Percentiles rank a stretch among this genome's conserved stretches.
Evolutionary conservation across 768 basidiomycete genomes (phyloP).

Genomic region (Macrolepiota dolichaula): DNA sequence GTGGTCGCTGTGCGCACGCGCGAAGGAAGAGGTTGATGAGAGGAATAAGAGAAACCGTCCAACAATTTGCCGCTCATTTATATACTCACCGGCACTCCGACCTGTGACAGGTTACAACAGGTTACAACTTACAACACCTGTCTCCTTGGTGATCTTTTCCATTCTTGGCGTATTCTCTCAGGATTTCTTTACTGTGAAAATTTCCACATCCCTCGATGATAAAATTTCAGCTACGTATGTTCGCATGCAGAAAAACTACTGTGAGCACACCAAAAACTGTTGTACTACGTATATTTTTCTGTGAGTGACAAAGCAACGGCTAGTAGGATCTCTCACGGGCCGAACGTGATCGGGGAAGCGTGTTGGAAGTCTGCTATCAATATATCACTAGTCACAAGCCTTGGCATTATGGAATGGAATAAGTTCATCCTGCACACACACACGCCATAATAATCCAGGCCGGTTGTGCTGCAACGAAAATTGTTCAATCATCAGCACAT

Average conservation of each 20-base stretch:
- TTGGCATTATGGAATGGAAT: slow-evolving; percentile 4
- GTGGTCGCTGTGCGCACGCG: neutral
- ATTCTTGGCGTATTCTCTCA: neutral
- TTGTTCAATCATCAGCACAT: too few relatives aligned
- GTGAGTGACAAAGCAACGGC: neutral
- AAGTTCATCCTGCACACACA: neutral
- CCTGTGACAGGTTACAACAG: neutral
- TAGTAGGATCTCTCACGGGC: too few relatives aligned
- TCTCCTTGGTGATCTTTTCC: slow-evolving; percentile 7
- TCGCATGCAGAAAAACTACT: neutral
- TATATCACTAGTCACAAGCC: neutral
- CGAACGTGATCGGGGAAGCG: neutral
- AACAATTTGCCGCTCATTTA: slow-evolving; percentile 6
- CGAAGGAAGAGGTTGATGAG: neutral
- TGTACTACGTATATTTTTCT: neutral
- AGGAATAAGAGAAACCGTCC: neutral
- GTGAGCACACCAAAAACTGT: neutral
- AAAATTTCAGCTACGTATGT: neutral
- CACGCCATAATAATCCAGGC: too few relatives aligned
- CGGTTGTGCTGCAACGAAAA: too few relatives aligned
- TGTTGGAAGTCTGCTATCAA: neutral
- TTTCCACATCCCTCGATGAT: neutral
- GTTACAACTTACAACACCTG: neutral
- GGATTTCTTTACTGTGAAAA: neutral
- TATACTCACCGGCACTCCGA: neutral